Evolutionary conservation across 495 filamentous ascomycete genomes (phyloP).

Genomic region (Letharia columbiana): DNA sequence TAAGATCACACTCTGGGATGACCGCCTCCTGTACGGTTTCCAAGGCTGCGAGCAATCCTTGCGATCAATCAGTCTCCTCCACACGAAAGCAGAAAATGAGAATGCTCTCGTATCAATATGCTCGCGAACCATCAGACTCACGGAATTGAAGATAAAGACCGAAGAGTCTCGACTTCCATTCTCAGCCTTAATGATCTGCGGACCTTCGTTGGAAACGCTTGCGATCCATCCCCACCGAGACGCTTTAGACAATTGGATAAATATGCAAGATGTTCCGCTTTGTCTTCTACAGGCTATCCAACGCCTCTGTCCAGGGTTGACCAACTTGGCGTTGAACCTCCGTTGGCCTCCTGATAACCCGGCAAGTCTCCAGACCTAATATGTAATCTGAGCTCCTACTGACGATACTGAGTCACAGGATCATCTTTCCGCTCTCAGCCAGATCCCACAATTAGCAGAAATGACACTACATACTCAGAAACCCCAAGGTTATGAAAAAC

Average conservation of each 20-base stretch:
- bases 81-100: not conserved
- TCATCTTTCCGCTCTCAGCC: not conserved
- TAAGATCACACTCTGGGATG: not conserved
- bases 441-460: not conserved
- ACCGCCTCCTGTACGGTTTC: not conserved
- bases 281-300: not conserved
- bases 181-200: not conserved
- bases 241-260: fast-evolving
- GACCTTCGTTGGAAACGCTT: not conserved
- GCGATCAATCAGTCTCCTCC: not conserved
- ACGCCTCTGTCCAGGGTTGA: not conserved
- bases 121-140: not conserved
- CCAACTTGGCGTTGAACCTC: not conserved
- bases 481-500: not conserved
- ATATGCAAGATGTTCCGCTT: not conserved
- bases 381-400: not conserved
- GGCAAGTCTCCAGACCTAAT: not conserved
- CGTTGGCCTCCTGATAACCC: not conserved
- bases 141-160: not conserved
- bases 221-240: not conserved
- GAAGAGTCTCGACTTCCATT: not conserved
- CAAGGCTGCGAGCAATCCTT: not conserved
- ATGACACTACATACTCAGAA: not conserved
- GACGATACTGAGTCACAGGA: not conserved
- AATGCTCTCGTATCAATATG: not conserved